Percentiles rank a stretch among this genome's conserved stretches.
phyloP scores from a whole-genome alignment of 495 filamentous ascomycete species.

The Aspergillus olivimuriae region DNA sequence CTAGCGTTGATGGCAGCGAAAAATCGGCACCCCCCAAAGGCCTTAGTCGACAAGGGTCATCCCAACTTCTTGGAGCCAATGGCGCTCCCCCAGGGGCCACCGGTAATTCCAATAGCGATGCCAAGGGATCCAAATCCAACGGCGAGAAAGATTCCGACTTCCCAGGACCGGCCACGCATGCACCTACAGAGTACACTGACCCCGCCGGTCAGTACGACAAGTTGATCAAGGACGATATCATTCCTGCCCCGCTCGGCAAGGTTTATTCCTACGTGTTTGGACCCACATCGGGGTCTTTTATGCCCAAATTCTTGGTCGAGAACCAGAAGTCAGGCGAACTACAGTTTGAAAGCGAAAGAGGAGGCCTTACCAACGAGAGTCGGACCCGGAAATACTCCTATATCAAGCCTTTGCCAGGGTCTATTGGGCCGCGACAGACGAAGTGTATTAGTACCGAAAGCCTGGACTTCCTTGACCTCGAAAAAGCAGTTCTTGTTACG shows the following conservation, averaged over 20 bases:
- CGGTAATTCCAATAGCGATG: conserved; percentile 37
- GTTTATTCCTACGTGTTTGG: conserved; percentile 87
- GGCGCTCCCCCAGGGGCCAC: conserved; percentile 23
- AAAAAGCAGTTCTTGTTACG: conserved; percentile 75
- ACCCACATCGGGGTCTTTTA: conserved; percentile 65
- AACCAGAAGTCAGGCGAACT: conserved; percentile 89
- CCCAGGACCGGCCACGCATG: conserved; percentile 79
- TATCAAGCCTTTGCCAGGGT: conserved; percentile 79
- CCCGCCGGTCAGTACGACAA: conserved; percentile 73
- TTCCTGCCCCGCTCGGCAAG: conserved; percentile 86
- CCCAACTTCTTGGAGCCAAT: conserved; percentile 38
- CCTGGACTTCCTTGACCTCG: conserved; percentile 75
- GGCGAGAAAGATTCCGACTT: conserved; percentile 58
- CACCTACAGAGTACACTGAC: conserved; percentile 79
- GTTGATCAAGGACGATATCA: conserved; percentile 73
- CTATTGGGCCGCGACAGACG: conserved; percentile 90
- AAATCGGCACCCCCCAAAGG: conserved; percentile 44
- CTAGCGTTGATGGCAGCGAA: conserved; percentile 57
- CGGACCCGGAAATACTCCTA: conserved; percentile 74
- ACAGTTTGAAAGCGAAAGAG: conserved; percentile 72
- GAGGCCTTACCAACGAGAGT: conserved; percentile 65
- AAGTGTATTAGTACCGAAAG: conserved; percentile 87
- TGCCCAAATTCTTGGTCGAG: conserved; percentile 74
- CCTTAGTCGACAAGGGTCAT: conserved; percentile 61
- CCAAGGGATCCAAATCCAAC: conserved; percentile 48